These are phyloP conservation scores for Xylaria palmicola DNA, from an alignment of 495 filamentous ascomycete species.

Conservation along the genomic window DNA sequence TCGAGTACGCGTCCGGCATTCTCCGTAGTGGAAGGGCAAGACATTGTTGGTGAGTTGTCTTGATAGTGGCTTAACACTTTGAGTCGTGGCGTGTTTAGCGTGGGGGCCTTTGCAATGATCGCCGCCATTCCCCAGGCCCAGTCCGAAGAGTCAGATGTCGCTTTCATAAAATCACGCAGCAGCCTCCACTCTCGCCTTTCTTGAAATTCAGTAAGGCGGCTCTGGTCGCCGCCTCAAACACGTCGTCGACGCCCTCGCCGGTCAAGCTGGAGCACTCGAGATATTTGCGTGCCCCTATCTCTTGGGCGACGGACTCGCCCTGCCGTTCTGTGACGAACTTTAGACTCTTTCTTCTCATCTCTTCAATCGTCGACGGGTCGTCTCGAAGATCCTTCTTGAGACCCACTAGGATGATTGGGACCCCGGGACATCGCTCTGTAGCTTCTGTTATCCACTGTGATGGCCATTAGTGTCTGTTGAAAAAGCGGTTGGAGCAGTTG, in stretches of 20 bases:
- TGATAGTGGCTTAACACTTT: neutral
- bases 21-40: neutral
- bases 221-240: constrained; percentile 95
- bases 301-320: constrained; percentile 74
- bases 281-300: constrained; percentile 92
- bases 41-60: neutral
- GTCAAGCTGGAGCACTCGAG: constrained; percentile 95
- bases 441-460: constrained; percentile 94
- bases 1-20: neutral
- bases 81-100: neutral
- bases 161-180: constrained; percentile 87
- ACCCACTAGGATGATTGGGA: constrained; percentile 95
- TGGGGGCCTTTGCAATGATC: neutral
- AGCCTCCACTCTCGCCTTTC: constrained; percentile 75
- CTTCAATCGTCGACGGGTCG: constrained; percentile 88
- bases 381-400: constrained; percentile 97
- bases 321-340: constrained; percentile 80
- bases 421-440: constrained; percentile 85
- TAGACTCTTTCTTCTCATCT: constrained; percentile 93
- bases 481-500: neutral
- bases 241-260: constrained; percentile 98
- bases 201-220: constrained; percentile 93
- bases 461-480: neutral
- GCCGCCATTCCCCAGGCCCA: neutral
- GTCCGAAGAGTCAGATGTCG: neutral